Percentiles rank a stretch among this genome's conserved stretches.
Conservation (phyloP, 805 yeast genomes). For the Candida arabinofermentans region DNA sequence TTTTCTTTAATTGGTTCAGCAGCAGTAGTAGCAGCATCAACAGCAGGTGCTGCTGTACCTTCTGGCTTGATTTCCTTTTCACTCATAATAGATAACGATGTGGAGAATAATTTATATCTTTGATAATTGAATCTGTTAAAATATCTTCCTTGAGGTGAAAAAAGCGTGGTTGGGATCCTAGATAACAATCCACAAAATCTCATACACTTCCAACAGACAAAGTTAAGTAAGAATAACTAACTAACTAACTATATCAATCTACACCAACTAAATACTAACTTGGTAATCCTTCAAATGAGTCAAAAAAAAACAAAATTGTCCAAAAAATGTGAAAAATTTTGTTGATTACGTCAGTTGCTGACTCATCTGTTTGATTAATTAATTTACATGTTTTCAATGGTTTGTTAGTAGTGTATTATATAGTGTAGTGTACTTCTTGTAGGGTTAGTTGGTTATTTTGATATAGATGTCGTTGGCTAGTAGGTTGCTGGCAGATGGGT, state of each 20-base stretch:
- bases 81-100: conserved; percentile 20
- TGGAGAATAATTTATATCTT: conserved; percentile 10
- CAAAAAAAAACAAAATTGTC: too few relatives aligned
- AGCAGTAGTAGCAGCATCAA: conserved; percentile 32
- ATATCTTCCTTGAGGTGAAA: conserved; percentile 1
- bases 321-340: too few relatives aligned
- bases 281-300: too few relatives aligned
- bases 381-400: too few relatives aligned
- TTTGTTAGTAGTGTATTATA: too few relatives aligned
- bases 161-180: conserved; percentile 3
- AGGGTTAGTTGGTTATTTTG: neutral
- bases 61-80: conserved; percentile 20
- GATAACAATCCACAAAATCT: conserved; percentile 17
- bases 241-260: too few relatives aligned
- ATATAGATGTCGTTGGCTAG: conserved; percentile 36
- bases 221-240: too few relatives aligned
- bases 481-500: conserved; percentile 39
- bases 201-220: conserved; percentile 12
- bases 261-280: too few relatives aligned
- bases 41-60: conserved; percentile 12
- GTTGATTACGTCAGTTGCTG: too few relatives aligned
- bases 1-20: conserved; percentile 41
- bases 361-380: too few relatives aligned
- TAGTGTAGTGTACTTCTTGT: too few relatives aligned
- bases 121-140: conserved; percentile 3